Percentiles rank a stretch among this genome's conserved stretches.
Evolutionary conservation across 495 filamentous ascomycete species (phyloP).

Genomic region (Cryomyces minteri): DNA sequence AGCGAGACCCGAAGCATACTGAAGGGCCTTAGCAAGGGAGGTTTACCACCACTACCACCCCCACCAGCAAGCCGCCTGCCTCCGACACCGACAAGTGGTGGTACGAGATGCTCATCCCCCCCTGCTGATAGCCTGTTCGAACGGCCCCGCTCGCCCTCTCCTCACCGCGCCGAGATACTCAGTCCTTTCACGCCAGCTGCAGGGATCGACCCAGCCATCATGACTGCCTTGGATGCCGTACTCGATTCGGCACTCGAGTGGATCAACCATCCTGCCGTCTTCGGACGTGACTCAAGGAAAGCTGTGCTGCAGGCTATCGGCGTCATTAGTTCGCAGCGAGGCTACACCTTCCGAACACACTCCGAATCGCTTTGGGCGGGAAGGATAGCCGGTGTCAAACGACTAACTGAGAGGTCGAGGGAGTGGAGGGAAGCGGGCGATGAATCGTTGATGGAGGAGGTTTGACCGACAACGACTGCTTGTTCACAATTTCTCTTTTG

Average conservation of each 20-base stretch:
- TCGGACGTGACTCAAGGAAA: constrained; percentile 87
- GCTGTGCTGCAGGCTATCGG: constrained; percentile 92
- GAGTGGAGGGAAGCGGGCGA: constrained; percentile 79
- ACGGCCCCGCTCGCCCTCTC: constrained; percentile 24
- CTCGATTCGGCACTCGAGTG: constrained; percentile 90
- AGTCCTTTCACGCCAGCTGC: constrained; percentile 42
- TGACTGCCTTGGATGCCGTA: constrained; percentile 77
- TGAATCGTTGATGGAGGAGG: constrained; percentile 67
- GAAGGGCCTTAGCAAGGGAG: constrained; percentile 88
- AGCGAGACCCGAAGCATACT: constrained; percentile 89
- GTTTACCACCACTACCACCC: constrained; percentile 77
- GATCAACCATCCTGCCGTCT: constrained; percentile 95
- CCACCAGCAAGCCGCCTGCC: constrained; percentile 16
- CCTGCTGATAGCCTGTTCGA: constrained; percentile 8
- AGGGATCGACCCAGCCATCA: constrained; percentile 59
- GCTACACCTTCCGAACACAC: constrained; percentile 79
- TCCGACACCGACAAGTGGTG: constrained; percentile 5
- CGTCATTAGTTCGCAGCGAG: constrained; percentile 85
- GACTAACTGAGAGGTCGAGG: constrained; percentile 56
- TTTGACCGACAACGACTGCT: background rate
- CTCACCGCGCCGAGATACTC: constrained; percentile 19
- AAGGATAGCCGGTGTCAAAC: constrained; percentile 57
- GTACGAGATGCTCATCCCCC: background rate
- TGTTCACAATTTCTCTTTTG: too few species aligned
- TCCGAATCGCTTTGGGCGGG: constrained; percentile 75